Evolutionary conservation across 31 red algal genomes (phyloP).

Genomic region (Asparagopsis taxiformis): DNA sequence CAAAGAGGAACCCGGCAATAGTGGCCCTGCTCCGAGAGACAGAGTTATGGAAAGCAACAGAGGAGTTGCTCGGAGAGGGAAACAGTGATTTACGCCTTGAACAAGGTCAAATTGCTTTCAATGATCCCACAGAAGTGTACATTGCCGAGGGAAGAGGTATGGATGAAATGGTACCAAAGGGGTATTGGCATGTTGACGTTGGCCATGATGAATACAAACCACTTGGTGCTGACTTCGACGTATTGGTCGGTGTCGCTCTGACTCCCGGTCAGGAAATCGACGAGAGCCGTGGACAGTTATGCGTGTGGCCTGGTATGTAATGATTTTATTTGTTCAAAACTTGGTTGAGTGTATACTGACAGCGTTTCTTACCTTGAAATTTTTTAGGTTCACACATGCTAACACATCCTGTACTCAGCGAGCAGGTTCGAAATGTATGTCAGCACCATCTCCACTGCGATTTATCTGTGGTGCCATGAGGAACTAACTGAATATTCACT

Average conservation of each 20-base stretch:
- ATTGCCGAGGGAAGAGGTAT: slow-evolving; percentile 4
- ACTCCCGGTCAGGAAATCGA: slow-evolving; percentile 10
- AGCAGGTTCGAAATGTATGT: not conserved
- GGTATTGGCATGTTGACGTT: slow-evolving; percentile 14
- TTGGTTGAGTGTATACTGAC: too few species aligned
- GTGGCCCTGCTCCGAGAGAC: not conserved
- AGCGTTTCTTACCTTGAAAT: too few species aligned
- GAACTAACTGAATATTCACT: too few species aligned
- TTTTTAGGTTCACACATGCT: not conserved
- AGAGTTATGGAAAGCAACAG: not conserved
- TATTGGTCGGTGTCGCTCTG: slow-evolving; percentile 5
- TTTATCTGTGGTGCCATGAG: too few species aligned
- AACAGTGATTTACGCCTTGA: not conserved
- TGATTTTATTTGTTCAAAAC: too few species aligned
- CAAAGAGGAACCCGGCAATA: not conserved
- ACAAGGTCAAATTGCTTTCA: slow-evolving; percentile 10
- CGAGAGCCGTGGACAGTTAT: slow-evolving; percentile 14
- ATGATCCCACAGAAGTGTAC: not conserved
- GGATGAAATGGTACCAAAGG: slow-evolving; percentile 1
- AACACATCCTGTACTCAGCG: not conserved
- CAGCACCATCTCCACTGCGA: too few species aligned
- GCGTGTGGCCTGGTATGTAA: slow-evolving; percentile 13
- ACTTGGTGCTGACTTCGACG: slow-evolving; percentile 3
- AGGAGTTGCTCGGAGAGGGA: slow-evolving; percentile 5
- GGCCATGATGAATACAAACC: slow-evolving; percentile 1